Conservation (phyloP, 805 yeast species). For the Metschnikowia peoriensis region DNA sequence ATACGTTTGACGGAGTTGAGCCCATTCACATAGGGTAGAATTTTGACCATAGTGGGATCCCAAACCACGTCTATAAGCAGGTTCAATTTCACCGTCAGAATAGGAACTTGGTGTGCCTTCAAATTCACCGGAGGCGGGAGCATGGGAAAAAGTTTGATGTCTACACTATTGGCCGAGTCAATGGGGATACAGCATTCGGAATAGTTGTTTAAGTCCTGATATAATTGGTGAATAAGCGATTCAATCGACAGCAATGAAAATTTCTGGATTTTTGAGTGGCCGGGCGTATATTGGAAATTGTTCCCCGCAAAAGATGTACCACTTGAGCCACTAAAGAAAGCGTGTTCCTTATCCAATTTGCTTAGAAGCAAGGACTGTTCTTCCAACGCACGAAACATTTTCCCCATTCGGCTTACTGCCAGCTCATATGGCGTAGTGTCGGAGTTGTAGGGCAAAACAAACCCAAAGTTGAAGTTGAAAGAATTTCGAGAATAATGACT, state of each 20-base stretch:
- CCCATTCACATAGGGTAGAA: constrained; percentile 85
- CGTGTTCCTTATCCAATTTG: constrained; percentile 36
- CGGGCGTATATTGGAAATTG: constrained; percentile 28
- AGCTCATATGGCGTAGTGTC: constrained; percentile 86
- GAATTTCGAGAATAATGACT: constrained; percentile 83
- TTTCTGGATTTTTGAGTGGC: constrained; percentile 33
- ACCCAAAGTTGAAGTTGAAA: constrained; percentile 89
- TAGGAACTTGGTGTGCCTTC: constrained; percentile 83
- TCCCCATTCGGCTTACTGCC: constrained; percentile 78
- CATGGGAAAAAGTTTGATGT: constrained; percentile 91
- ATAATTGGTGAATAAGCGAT: constrained; percentile 83
- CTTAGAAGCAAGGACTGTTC: constrained; percentile 83
- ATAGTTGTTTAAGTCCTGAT: constrained; percentile 89
- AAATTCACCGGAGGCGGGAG: constrained; percentile 75
- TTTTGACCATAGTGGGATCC: constrained; percentile 95
- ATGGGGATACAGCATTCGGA: constrained; percentile 95
- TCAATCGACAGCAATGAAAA: constrained; percentile 50
- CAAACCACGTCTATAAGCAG: constrained; percentile 83
- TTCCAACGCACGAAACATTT: constrained; percentile 85
- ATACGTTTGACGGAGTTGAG: constrained; percentile 77
- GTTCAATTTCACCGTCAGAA: constrained; percentile 75
- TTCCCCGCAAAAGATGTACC: constrained; percentile 7
- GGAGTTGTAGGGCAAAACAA: constrained; percentile 80
- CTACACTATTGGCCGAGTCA: constrained; percentile 84
- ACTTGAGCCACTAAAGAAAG: constrained; percentile 31